Conservation (phyloP, 164 flowering plant genomes). For the Tetracentron sinense region DNA sequence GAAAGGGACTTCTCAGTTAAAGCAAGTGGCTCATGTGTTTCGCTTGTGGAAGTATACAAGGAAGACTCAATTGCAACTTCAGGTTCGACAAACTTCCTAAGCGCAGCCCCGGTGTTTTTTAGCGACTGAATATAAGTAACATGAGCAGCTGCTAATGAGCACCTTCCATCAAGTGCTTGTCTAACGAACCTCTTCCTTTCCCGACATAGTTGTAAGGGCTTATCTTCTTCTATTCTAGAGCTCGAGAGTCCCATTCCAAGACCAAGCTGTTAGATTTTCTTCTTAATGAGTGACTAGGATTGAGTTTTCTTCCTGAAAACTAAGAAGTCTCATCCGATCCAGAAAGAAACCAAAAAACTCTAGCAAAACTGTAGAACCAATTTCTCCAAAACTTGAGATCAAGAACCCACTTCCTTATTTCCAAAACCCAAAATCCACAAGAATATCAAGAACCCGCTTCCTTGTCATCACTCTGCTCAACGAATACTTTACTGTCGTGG, state of each 20-base stretch:
- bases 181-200: constrained; percentile 78
- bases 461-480: neutral
- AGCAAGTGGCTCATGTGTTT: constrained; percentile 69
- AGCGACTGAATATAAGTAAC: constrained; percentile 70
- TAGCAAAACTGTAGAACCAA: neutral
- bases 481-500: neutral
- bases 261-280: neutral
- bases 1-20: constrained; percentile 65
- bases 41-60: constrained; percentile 57
- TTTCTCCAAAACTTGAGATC: neutral
- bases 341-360: neutral
- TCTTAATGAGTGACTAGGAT: constrained; percentile 13
- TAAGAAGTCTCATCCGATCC: neutral
- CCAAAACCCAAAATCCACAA: neutral
- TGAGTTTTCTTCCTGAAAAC: too few relatives aligned
- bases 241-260: constrained; percentile 62
- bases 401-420: neutral
- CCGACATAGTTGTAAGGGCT: constrained; percentile 80
- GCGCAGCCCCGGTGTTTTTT: constrained; percentile 53
- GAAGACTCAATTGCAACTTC: constrained; percentile 62
- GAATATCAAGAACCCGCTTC: neutral
- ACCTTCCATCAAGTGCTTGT: constrained; percentile 87
- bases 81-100: constrained; percentile 71
- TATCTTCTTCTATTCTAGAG: constrained; percentile 83
- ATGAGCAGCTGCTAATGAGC: constrained; percentile 78